Evolutionary conservation across 2,329 filamentous ascomycete species (phyloP).

Genomic region (Sphaceloma murrayae): DNA sequence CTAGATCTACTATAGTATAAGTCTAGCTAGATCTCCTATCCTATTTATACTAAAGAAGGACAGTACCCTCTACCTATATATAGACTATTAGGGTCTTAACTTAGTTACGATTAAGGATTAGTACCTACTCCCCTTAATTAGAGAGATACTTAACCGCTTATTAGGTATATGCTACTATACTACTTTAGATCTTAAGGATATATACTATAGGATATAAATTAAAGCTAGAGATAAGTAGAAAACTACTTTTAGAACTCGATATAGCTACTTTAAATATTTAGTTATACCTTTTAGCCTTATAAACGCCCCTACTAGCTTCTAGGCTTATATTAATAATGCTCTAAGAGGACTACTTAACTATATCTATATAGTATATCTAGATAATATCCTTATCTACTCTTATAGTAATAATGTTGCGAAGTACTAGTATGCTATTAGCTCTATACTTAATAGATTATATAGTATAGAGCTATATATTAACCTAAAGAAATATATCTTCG

Average conservation of each 20-base stretch:
- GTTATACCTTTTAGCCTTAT: slow-evolving; percentile 25
- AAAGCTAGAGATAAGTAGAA: slow-evolving; percentile 22
- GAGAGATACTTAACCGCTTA: slow-evolving; percentile 22
- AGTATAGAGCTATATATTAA: slow-evolving; percentile 16
- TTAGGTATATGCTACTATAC: slow-evolving; percentile 20
- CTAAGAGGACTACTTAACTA: slow-evolving; percentile 18
- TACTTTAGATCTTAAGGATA: slow-evolving; percentile 23
- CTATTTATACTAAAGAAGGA: slow-evolving; percentile 21
- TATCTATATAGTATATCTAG: slow-evolving; percentile 24
- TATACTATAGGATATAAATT: slow-evolving; percentile 25
- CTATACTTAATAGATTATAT: slow-evolving; percentile 10
- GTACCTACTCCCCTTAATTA: slow-evolving; percentile 24
- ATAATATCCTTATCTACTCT: slow-evolving; percentile 30
- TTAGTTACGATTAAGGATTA: slow-evolving; percentile 27
- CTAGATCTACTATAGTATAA: slow-evolving; percentile 16
- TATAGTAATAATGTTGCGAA: slow-evolving; percentile 20
- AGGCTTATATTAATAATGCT: slow-evolving; percentile 24
- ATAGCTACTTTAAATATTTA: slow-evolving; percentile 23
- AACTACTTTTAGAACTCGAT: slow-evolving; percentile 21
- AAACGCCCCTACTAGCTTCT: slow-evolving; percentile 23
- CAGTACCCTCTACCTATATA: slow-evolving; percentile 21
- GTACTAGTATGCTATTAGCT: slow-evolving; percentile 1
- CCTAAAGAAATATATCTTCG: slow-evolving; percentile 19
- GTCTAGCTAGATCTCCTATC: slow-evolving; percentile 16
- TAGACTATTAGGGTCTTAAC: slow-evolving; percentile 29